Evolutionary conservation across 139 green algal genomes (phyloP).

Genomic region (Picochlorum costavermella): DNA sequence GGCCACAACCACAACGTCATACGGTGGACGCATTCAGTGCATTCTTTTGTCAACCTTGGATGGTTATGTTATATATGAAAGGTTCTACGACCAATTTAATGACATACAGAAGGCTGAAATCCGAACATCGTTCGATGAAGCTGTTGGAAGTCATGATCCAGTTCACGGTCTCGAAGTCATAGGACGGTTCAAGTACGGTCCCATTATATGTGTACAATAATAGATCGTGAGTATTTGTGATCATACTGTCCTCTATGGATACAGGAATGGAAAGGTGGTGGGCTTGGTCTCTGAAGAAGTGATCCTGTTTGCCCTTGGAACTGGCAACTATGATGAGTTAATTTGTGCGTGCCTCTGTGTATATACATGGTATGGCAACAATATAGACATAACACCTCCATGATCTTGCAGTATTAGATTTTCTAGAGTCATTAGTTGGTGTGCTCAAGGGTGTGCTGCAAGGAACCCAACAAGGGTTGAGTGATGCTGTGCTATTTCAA

Average conservation of each 20-base stretch:
- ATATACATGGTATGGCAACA: background rate
- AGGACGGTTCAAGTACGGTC: slow-evolving; percentile 45
- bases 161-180: slow-evolving; percentile 44
- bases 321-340: slow-evolving; percentile 66
- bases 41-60: slow-evolving; percentile 38
- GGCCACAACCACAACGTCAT: background rate
- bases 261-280: slow-evolving; percentile 40
- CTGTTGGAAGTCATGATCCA: slow-evolving; percentile 20
- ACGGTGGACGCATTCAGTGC: slow-evolving; percentile 6
- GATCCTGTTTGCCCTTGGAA: slow-evolving; percentile 61
- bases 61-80: slow-evolving; percentile 59
- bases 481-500: slow-evolving; percentile 20
- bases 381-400: background rate
- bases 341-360: slow-evolving; percentile 35
- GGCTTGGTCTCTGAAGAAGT: slow-evolving; percentile 38
- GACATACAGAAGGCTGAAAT: slow-evolving; percentile 67
- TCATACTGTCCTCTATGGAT: slow-evolving; percentile 14
- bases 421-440: slow-evolving; percentile 43
- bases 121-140: slow-evolving; percentile 40
- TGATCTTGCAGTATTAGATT: slow-evolving; percentile 36
- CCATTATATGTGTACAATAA: background rate
- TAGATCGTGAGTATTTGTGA: slow-evolving; percentile 2
- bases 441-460: slow-evolving; percentile 38
- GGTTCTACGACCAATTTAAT: slow-evolving; percentile 59
- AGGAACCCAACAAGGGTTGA: slow-evolving; percentile 5